Evolutionary conservation across 148 eudicot species (phyloP).

Genomic region (Vaccinium darrowii): DNA sequence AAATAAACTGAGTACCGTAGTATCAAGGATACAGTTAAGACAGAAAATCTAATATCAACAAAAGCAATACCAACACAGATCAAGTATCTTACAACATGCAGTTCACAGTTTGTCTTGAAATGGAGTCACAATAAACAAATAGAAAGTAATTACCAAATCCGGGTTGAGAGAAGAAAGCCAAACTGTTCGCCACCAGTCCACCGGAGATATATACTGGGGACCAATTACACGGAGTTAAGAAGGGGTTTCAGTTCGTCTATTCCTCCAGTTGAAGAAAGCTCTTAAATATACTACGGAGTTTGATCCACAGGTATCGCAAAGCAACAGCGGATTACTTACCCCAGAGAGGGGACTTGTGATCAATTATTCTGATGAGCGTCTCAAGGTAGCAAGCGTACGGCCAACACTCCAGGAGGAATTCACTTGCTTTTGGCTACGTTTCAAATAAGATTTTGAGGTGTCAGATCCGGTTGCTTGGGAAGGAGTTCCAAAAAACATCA

Average conservation of each 20-base stretch:
- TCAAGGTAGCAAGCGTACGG: background rate
- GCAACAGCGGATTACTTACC: background rate
- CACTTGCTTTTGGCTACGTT: background rate
- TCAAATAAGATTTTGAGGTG: background rate
- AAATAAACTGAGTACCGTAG: background rate
- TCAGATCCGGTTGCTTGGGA: background rate
- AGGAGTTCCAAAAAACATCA: background rate
- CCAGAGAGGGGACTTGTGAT: background rate
- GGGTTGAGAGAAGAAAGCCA: background rate
- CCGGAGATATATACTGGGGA: background rate
- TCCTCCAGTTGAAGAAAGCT: background rate
- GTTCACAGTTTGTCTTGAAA: background rate
- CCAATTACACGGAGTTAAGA: background rate
- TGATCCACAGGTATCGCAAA: background rate
- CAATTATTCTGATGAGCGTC: background rate
- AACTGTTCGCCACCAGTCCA: background rate
- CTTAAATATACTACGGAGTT: background rate
- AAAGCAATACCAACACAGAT: background rate
- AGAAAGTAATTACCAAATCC: background rate
- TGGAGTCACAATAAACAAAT: background rate
- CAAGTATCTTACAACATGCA: background rate
- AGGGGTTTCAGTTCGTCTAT: background rate
- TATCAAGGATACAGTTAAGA: background rate
- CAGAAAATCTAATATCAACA: background rate
- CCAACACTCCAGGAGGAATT: background rate